Evolutionary conservation across 768 basidiomycete genomes (phyloP).

Genomic region (Pleurotus sapidus): DNA sequence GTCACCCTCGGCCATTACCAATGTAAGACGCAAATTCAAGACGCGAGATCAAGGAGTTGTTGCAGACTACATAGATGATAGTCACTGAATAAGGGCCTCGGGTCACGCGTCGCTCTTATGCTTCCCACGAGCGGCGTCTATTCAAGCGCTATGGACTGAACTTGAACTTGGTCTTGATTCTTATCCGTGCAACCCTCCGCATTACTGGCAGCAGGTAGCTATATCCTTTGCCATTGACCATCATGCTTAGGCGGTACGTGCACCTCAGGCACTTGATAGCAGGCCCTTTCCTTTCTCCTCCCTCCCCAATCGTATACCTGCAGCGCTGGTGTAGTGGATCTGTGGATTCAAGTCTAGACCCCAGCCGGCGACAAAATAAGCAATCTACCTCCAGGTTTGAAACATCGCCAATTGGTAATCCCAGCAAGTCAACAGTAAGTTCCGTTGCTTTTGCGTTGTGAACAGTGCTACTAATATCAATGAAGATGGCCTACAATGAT

Average conservation of each 20-base stretch:
- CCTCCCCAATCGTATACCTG: neutral
- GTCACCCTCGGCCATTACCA: too few relatives aligned
- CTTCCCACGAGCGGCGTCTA: too few relatives aligned
- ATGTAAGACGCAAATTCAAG: too few relatives aligned
- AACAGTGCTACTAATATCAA: neutral
- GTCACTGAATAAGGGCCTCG: too few relatives aligned
- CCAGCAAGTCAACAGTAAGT: neutral
- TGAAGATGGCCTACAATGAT: neutral
- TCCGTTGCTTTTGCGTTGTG: neutral
- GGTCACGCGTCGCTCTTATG: too few relatives aligned
- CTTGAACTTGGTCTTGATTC: too few relatives aligned
- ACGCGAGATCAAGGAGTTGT: too few relatives aligned
- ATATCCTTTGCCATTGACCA: neutral
- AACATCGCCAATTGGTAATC: neutral
- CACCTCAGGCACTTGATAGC: neutral
- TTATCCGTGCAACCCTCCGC: too few relatives aligned
- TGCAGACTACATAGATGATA: too few relatives aligned
- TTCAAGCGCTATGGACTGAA: too few relatives aligned
- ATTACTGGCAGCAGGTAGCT: neutral
- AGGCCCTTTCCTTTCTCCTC: neutral
- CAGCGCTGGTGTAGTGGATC: conserved; percentile 4
- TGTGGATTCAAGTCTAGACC: neutral
- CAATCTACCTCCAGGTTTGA: neutral
- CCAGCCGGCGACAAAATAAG: neutral
- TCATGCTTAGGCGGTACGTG: conserved; percentile 6